Base-by-base conservation (phyloP, 2,329 filamentous ascomycete genomes). In the Penicillium sp. region DNA sequence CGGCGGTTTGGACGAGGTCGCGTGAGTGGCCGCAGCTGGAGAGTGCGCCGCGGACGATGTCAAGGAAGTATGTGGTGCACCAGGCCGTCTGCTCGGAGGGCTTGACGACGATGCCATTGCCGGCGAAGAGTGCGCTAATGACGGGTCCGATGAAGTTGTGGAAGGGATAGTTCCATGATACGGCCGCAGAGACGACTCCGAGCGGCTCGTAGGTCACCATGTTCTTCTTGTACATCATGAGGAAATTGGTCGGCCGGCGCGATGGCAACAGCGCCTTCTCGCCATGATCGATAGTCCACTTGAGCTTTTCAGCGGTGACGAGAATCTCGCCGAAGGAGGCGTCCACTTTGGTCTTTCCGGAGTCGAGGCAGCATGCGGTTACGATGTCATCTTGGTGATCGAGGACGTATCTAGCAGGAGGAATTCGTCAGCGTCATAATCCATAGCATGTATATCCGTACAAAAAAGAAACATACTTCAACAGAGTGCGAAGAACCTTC, bases 91-190 rank as follows among this genome's bases (percentile, higher is more conserved):
- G 91, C 79, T 99, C 95, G 55, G 92, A 97, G 53, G 91, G 91
- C 81, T 99, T 99, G 76, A 98, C 90, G 45, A 99, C 84, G 67
- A 98, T 90, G 56, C 88, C 92, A 75, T 98, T 97, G 51, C 95
- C 95, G 15, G 93, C 85, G 75, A 98, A 98, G 55, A 98, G 85
- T 17, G 91, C 89, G 68, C 91, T 93, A 74, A 98, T 96, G 68
- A 97, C 86, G 15, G 94, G 95, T 0, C 91, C 92, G 51, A 98
- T 87, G 65, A 98, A 84, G 79, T 99, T 99, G 81, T 99, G 95
- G 78, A 98, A 96, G 49, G 92, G 89, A 75, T 93, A 98, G 81
- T 99, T 99, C 95, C 95, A 99, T 74, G 91, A 95, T 47, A 99
- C 92, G 56, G 94, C 89, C 19, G 95, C 94, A 12, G 92, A 90